phyloP scores from a whole-genome alignment of 345 rosid species.

The Salix exigua region DNA sequence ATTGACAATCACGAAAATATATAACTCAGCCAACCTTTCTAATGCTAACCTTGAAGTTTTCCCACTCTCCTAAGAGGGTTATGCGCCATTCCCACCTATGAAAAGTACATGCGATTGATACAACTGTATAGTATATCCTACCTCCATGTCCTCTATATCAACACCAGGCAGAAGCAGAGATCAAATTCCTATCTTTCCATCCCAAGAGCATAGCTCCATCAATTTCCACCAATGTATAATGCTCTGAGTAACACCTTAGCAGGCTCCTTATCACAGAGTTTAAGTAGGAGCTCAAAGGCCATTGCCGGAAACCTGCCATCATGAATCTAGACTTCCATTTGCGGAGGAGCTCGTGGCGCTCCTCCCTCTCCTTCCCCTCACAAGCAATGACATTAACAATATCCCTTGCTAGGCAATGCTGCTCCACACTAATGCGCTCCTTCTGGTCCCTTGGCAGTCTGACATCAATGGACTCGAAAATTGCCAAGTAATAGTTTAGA shows the following conservation, averaged over 20 bases:
- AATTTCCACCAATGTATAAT: conserved; percentile 50
- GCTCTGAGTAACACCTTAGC: conserved; percentile 46
- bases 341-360: conserved; percentile 63
- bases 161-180: conserved; percentile 74
- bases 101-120: conserved; percentile 5
- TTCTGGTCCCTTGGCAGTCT: conserved; percentile 43
- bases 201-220: conserved; percentile 68
- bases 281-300: conserved; percentile 50
- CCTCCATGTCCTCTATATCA: conserved; percentile 13
- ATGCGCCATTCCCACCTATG: not conserved
- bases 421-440: conserved; percentile 51
- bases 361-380: conserved; percentile 70
- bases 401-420: conserved; percentile 67
- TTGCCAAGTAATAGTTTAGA: conserved; percentile 57
- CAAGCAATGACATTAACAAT: conserved; percentile 62
- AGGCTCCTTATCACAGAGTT: conserved; percentile 51
- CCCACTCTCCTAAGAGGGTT: not conserved
- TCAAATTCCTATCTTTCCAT: conserved; percentile 57
- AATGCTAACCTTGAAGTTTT: not conserved
- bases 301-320: conserved; percentile 65
- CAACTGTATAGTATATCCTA: not conserved
- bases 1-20: not conserved
- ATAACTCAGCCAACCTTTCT: not conserved
- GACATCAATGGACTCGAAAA: conserved; percentile 67
- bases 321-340: conserved; percentile 72